Percentiles rank a stretch among this genome's conserved stretches.
Evolutionary conservation across 257 asterid species (phyloP).

Genomic region (Fraxinus americana): DNA sequence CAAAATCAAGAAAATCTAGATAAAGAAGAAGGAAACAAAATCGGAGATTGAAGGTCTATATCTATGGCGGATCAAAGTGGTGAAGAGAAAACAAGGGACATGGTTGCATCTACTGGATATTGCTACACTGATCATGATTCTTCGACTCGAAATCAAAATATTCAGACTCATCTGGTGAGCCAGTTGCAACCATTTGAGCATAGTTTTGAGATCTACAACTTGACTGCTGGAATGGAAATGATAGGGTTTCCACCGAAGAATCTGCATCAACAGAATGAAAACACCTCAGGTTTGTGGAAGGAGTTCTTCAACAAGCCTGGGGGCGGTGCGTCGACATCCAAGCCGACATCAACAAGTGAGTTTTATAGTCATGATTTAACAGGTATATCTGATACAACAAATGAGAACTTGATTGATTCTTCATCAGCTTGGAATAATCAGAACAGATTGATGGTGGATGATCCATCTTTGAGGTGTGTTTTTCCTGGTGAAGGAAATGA

Average conservation of each 20-base stretch:
- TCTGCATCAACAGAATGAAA: conserved; percentile 18
- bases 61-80: conserved; percentile 46
- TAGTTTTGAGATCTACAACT: conserved; percentile 62
- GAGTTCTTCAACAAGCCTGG: conserved; percentile 43
- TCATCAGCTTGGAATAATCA: conserved; percentile 33
- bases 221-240: conserved; percentile 58
- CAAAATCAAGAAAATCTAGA: conserved; percentile 13
- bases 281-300: conserved; percentile 42
- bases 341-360: conserved; percentile 29
- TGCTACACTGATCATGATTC: conserved; percentile 42
- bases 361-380: conserved; percentile 38
- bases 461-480: conserved; percentile 58
- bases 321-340: conserved; percentile 40
- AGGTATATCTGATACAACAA: conserved; percentile 30
- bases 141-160: conserved; percentile 30
- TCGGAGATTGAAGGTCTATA: not conserved
- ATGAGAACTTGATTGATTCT: conserved; percentile 33
- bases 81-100: conserved; percentile 34
- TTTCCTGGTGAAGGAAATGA: conserved; percentile 75
- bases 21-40: not conserved
- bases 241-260: conserved; percentile 65
- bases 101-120: conserved; percentile 51
- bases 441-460: conserved; percentile 41
- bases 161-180: conserved; percentile 37
- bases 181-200: conserved; percentile 42